These are phyloP conservation scores for Gnomoniopsis smithogilvyi DNA, from an alignment of 2,329 filamentous ascomycete genomes.

Conservation along the genomic window DNA sequence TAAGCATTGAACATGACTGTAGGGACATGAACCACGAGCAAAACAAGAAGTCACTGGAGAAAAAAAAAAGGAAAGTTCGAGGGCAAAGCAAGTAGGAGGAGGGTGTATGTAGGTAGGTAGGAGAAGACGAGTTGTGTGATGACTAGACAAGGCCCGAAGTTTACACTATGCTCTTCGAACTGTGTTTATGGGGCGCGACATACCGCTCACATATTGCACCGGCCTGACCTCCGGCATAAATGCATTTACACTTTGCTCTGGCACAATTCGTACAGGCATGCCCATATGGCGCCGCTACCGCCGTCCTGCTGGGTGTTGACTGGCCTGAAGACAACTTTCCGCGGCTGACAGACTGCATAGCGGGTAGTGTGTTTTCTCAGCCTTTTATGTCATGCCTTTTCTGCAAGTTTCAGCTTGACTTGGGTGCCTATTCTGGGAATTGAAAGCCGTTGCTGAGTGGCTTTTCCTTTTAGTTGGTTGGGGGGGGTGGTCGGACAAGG, in stretches of 20 bases:
- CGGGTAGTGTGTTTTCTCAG: background rate
- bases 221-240: slow-evolving; percentile 27
- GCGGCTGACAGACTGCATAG: background rate
- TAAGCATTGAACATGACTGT: too few relatives aligned
- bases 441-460: too few relatives aligned
- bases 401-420: background rate
- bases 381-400: background rate
- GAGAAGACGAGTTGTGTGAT: background rate
- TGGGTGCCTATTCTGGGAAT: background rate
- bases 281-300: slow-evolving; percentile 32
- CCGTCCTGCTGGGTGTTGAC: background rate
- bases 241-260: slow-evolving; percentile 46
- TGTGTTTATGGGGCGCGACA: background rate
- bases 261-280: slow-evolving; percentile 45
- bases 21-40: too few relatives aligned
- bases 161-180: too few relatives aligned
- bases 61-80: too few relatives aligned
- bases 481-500: background rate
- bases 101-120: background rate
- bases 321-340: background rate
- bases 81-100: background rate
- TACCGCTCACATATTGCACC: slow-evolving; percentile 33
- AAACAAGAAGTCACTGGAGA: too few relatives aligned
- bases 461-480: background rate
- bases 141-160: background rate